phyloP scores from a whole-genome alignment of 148 eudicot species.

The Chenopodium berlandieri region DNA sequence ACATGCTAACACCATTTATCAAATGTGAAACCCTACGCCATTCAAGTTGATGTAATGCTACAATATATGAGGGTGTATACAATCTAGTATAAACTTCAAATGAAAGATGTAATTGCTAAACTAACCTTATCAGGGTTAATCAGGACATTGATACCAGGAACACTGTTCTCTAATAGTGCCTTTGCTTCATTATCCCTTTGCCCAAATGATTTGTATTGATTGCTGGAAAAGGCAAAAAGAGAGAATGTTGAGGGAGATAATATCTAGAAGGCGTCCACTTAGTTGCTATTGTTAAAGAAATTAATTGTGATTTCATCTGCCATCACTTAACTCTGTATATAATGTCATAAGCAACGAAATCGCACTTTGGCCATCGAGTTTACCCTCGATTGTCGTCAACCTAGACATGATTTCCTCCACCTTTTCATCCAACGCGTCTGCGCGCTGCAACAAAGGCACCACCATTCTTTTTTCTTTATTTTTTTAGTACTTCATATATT shows the following conservation, averaged over 20 bases:
- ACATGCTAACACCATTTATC: not conserved
- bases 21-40: not conserved
- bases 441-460: too few relatives aligned
- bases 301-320: not conserved
- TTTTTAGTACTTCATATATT: too few relatives aligned
- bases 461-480: too few relatives aligned
- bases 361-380: too few relatives aligned
- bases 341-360: too few relatives aligned
- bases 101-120: not conserved
- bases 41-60: not conserved
- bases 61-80: not conserved
- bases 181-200: conserved; percentile 52
- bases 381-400: too few relatives aligned
- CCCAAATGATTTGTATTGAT: conserved; percentile 54
- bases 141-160: conserved; percentile 50
- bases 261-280: not conserved
- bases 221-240: conserved; percentile 30
- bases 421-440: too few relatives aligned
- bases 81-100: not conserved
- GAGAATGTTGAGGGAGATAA: too few relatives aligned
- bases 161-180: conserved; percentile 40
- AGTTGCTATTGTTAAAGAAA: not conserved
- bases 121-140: conserved; percentile 62
- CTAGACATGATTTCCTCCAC: too few relatives aligned
- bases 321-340: not conserved